Evolutionary conservation across 2,329 filamentous ascomycete genomes (phyloP), one percentile per base, ranked within the genome.

Genomic region (Fusarium devonianum): DNA sequence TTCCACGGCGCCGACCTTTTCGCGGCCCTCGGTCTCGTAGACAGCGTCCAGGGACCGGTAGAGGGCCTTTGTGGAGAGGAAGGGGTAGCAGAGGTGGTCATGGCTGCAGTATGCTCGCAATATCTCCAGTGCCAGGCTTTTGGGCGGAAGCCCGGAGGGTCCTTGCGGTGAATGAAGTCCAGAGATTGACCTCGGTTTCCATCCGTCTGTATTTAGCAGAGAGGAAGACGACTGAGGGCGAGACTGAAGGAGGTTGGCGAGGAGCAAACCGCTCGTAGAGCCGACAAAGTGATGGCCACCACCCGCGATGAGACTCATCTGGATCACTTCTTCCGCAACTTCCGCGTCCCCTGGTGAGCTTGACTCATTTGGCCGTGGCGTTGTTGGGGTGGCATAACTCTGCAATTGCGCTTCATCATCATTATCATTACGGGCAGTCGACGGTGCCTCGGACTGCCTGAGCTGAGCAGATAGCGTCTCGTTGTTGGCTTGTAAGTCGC

Each of bases 61-160:
- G 9, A 72, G 58, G 0, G 56, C 61, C 3, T 57, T 63, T 0
- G 69, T 69, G 1, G 67, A 67, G 8, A 77, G 58, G 37, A 76
- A 75, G 1, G 75, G 75, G 35, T 75, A 77, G 40, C 67, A 72
- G 3, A 77, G 65, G 11, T 76, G 71, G 25, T 76, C 73, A 32
- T 77, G 74, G 18, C 68, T 69, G 17, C 73, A 67, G 43, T 77
- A 77, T 3, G 73, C 74, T 17, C 67, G 63, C n/a, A 76, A 48
- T 0, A 76, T 64, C 7, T 70, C 67, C 7, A 65, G 58, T 2
- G 72, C 72, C 10, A 76, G 64, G 8, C 49, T 56, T 26, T 71
- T 64, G 0, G 72, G 63, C 0, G 74, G 75, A 0, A 75, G 47
- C 0, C 56, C 62, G 8, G 62, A 61, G 3, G 46, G 42, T 2